These are phyloP conservation scores for Skeletonema menzelii DNA, from an alignment of 108 stramenopile species.

Conservation along the genomic window DNA sequence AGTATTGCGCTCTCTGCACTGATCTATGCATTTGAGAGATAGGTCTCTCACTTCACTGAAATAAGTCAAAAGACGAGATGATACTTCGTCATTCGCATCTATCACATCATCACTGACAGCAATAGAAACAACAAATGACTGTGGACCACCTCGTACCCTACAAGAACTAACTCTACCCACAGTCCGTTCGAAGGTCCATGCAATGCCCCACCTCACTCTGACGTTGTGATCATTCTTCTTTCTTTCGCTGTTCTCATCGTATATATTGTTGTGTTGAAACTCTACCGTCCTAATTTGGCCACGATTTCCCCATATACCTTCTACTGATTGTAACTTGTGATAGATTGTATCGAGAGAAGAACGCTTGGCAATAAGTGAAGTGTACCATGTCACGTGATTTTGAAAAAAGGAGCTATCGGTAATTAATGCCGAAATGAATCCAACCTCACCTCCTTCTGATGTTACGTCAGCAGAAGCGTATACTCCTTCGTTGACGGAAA, in stretches of 20 bases:
- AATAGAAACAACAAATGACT: constrained; percentile 28
- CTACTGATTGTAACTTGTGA: constrained; percentile 48
- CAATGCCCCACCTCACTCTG: constrained; percentile 89
- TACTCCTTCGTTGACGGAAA: constrained; percentile 66
- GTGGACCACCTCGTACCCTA: constrained; percentile 19
- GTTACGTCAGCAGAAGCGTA: constrained; percentile 48
- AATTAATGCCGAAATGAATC: constrained; percentile 53
- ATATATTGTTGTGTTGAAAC: constrained; percentile 82
- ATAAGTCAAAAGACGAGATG: constrained; percentile 19
- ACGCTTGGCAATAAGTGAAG: constrained; percentile 81
- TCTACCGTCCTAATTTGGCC: constrained; percentile 73
- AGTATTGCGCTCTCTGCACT: not conserved
- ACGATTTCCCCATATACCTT: constrained; percentile 53
- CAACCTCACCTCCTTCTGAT: constrained; percentile 57
- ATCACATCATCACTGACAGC: not conserved
- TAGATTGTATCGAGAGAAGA: constrained; percentile 36
- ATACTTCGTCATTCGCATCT: constrained; percentile 19
- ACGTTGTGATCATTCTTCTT: not conserved
- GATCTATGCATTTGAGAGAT: constrained; percentile 19
- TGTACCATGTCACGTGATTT: constrained; percentile 72
- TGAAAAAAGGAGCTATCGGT: constrained; percentile 59
- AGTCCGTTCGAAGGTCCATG: constrained; percentile 81
- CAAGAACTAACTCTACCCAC: constrained; percentile 22
- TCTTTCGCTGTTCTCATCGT: not conserved
- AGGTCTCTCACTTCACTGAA: constrained; percentile 10